Conservation (phyloP, 2,329 filamentous ascomycete species). For the Exophiala sp. region DNA sequence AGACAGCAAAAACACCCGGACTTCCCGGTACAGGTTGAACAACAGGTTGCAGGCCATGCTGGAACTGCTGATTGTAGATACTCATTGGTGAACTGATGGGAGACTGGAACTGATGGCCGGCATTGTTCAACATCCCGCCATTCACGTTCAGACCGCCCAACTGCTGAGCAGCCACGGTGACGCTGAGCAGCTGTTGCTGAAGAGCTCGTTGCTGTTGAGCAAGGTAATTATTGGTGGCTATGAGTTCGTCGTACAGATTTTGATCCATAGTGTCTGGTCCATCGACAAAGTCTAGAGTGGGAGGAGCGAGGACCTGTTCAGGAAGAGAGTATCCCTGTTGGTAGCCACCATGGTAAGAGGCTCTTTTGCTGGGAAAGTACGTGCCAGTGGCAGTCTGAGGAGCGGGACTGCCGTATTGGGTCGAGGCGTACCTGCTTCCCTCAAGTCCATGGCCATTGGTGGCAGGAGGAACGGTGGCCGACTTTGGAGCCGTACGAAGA, state of each 20-base stretch:
- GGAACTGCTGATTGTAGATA: constrained; percentile 64
- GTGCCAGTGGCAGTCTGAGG: constrained; percentile 60
- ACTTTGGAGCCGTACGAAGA: constrained; percentile 89
- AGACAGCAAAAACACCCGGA: constrained; percentile 75
- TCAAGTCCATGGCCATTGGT: constrained; percentile 52
- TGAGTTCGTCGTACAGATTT: constrained; percentile 78
- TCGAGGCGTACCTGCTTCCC: constrained; percentile 45
- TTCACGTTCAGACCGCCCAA: constrained; percentile 73
- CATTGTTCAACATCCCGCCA: constrained; percentile 34
- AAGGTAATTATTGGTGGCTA: constrained; percentile 87
- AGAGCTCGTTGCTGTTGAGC: constrained; percentile 92
- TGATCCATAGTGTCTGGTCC: constrained; percentile 76
- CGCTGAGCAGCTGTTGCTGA: constrained; percentile 83
- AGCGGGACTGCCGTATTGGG: constrained; percentile 45
- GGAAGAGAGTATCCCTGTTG: constrained; percentile 65
- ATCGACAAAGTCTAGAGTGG: constrained; percentile 70
- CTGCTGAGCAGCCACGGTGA: constrained; percentile 79
- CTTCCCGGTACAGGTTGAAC: constrained; percentile 62
- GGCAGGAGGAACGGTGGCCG: constrained; percentile 66
- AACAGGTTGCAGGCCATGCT: constrained; percentile 63
- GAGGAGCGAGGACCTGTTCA: constrained; percentile 86
- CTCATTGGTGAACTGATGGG: constrained; percentile 54
- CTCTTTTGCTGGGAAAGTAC: constrained; percentile 48
- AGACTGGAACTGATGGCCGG: constrained; percentile 50
- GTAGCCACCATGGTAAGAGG: constrained; percentile 41